Evolutionary conservation across 2,329 filamentous ascomycete species (phyloP).

Genomic region (Bisporella sp.): DNA sequence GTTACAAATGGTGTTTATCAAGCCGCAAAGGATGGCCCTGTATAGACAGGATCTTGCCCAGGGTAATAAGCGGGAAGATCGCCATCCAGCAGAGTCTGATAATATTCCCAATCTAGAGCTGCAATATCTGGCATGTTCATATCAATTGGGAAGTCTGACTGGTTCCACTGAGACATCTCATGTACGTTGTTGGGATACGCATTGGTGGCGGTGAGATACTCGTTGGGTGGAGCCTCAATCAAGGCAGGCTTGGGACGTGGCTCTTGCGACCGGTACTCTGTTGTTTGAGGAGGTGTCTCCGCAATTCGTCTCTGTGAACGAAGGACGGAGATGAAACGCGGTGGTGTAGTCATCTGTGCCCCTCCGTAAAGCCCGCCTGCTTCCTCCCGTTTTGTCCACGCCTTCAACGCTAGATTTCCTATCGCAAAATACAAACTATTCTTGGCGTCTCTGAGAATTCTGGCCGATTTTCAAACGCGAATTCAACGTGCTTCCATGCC

Average conservation of each 20-base stretch:
- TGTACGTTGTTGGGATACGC: no score
- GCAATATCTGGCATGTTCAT: slow-evolving; percentile 18
- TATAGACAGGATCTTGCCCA: no score
- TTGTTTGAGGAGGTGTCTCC: slow-evolving; percentile 3
- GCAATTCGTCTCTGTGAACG: slow-evolving; percentile 17
- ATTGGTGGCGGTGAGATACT: slow-evolving; percentile 1
- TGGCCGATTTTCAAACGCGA: slow-evolving; percentile 23
- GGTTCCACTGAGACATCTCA: background rate
- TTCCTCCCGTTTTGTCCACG: slow-evolving; percentile 24
- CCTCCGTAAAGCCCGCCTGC: slow-evolving; percentile 7
- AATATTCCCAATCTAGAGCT: slow-evolving; percentile 25
- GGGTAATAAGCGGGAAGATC: slow-evolving; percentile 15
- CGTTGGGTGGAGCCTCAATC: background rate
- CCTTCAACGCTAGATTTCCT: slow-evolving; percentile 24
- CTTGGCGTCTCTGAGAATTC: slow-evolving; percentile 22
- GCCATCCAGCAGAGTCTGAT: slow-evolving; percentile 24
- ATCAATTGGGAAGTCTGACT: slow-evolving; percentile 10
- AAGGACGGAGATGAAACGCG: slow-evolving; percentile 16
- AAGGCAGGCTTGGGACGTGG: background rate
- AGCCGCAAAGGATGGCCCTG: no score
- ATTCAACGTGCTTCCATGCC: slow-evolving; percentile 25
- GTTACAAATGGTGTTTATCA: no score
- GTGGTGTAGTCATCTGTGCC: slow-evolving; percentile 5
- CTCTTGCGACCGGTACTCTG: background rate
- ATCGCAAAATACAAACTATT: slow-evolving; percentile 22